Evolutionary conservation across 2,329 filamentous ascomycete species (phyloP).

Genomic region (Corinectria fuckeliana): DNA sequence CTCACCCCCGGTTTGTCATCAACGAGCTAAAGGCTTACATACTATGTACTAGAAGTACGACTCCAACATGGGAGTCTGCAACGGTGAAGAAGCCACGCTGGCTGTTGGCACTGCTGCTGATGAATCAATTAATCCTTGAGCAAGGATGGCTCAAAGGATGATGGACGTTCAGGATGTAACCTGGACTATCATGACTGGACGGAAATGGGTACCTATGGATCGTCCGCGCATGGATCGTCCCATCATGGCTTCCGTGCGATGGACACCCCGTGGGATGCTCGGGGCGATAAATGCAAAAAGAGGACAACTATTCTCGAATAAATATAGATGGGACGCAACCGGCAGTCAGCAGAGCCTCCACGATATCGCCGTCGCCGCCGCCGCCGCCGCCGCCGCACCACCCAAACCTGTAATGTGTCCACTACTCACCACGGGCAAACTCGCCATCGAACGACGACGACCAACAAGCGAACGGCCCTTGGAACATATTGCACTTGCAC

Average conservation of each 20-base stretch:
- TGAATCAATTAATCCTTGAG: neutral
- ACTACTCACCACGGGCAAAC: neutral
- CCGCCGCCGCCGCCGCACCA: neutral
- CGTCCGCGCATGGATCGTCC: too few species aligned
- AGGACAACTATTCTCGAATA: too few species aligned
- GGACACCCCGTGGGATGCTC: too few species aligned
- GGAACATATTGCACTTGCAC: too few species aligned
- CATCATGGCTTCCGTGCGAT: too few species aligned
- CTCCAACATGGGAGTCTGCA: neutral
- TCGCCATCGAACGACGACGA: neutral
- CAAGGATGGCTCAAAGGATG: neutral
- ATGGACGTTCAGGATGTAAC: neutral
- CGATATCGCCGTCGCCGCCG: too few species aligned
- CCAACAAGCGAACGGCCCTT: too few species aligned
- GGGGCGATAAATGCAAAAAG: too few species aligned
- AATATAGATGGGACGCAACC: too few species aligned
- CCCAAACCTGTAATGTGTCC: neutral
- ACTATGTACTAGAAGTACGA: neutral
- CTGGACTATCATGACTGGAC: neutral
- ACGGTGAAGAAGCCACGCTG: slow-evolving; percentile 38
- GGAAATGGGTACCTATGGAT: neutral
- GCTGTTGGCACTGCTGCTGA: slow-evolving; percentile 17
- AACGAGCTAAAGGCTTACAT: neutral
- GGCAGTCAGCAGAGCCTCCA: neutral
- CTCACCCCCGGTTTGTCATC: slow-evolving; percentile 8